A percentile compares a stretch with the other conserved stretches of the same genome.
Evolutionary conservation across 345 rosid species (phyloP).

Genomic region (Gossypium herbaceum): DNA sequence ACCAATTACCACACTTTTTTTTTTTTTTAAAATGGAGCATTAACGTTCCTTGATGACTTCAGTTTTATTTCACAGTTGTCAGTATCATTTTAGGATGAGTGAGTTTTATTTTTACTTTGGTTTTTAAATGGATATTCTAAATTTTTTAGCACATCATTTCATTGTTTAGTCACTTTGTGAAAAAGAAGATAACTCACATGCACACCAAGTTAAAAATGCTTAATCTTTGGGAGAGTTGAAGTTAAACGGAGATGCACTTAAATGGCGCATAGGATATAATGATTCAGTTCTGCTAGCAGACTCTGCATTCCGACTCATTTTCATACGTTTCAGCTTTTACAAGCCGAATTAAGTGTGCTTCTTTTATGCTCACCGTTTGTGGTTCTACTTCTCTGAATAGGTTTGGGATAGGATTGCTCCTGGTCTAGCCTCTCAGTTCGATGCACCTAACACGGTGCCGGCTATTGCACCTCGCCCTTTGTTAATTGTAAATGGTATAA

Average conservation of each 20-base stretch:
- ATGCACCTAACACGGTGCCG: slow-evolving; percentile 65
- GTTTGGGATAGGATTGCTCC: slow-evolving; percentile 97
- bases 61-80: too few species aligned
- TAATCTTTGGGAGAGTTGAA: not conserved
- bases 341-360: not conserved
- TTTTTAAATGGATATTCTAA: not conserved
- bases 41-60: too few species aligned
- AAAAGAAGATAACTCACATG: not conserved
- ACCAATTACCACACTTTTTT: not conserved
- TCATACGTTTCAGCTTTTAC: not conserved
- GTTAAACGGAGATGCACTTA: not conserved
- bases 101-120: not conserved
- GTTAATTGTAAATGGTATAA: slow-evolving; percentile 61
- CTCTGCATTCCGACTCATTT: not conserved
- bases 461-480: slow-evolving; percentile 77
- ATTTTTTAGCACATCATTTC: not conserved
- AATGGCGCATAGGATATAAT: not conserved
- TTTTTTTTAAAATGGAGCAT: not conserved
- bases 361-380: not conserved
- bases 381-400: slow-evolving; percentile 34
- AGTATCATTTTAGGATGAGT: not conserved
- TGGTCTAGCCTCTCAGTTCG: slow-evolving; percentile 69
- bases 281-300: not conserved
- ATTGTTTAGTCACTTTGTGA: not conserved
- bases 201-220: not conserved